Evolutionary conservation across 2,329 filamentous ascomycete genomes (phyloP).

Genomic region (Botrytis fabae): DNA sequence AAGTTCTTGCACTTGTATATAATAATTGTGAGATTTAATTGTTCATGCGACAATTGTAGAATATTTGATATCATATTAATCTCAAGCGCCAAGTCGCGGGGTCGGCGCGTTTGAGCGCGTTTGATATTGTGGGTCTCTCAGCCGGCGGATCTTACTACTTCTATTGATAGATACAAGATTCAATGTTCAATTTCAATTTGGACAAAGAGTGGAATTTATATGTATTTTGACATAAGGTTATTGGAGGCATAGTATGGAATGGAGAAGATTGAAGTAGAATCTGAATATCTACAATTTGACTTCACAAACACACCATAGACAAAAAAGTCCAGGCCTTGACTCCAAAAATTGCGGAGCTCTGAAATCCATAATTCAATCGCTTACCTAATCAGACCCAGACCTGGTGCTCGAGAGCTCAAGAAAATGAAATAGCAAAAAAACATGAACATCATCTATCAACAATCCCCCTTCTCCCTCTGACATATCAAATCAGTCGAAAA

Average conservation of each 20-base stretch:
- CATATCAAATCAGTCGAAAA: constrained; percentile 9
- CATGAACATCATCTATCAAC: not conserved
- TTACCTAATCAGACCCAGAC: not conserved
- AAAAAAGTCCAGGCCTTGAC: not conserved
- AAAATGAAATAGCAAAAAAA: not conserved
- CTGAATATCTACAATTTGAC: not conserved
- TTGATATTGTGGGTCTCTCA: not conserved
- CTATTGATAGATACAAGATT: not conserved
- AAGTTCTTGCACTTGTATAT: not conserved
- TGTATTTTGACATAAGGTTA: no score
- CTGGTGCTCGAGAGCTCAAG: not conserved
- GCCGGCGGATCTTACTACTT: not conserved
- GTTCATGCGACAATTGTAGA: not conserved
- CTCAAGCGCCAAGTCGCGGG: constrained; percentile 1
- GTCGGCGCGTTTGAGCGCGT: not conserved
- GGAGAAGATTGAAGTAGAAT: not conserved
- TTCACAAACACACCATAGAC: not conserved
- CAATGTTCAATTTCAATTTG: not conserved
- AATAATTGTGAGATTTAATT: not conserved
- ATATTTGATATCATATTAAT: not conserved
- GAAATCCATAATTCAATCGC: not conserved
- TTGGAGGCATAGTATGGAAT: no score
- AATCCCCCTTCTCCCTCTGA: no score
- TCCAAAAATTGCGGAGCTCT: not conserved
- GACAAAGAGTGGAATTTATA: not conserved